Percentiles rank a stretch among this genome's conserved stretches.
Conservation (phyloP, 192 early-diverging fungal species). For the Gamsiella multidivaricata region DNA sequence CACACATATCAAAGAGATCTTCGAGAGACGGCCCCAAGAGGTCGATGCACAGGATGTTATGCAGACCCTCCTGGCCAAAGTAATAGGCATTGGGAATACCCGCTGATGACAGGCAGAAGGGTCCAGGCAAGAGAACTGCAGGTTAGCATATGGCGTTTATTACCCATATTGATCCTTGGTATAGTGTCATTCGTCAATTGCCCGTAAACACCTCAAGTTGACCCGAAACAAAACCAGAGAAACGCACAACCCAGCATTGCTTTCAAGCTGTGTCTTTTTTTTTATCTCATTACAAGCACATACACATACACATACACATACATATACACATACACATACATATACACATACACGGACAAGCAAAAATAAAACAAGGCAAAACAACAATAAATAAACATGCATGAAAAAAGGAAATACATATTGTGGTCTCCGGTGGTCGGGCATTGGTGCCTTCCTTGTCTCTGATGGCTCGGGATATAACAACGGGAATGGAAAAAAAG, state of each 20-base stretch:
- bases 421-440: too few relatives aligned
- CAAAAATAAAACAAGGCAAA: too few relatives aligned
- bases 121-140: background rate
- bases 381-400: too few relatives aligned
- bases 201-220: too few relatives aligned
- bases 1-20: conserved; percentile 96
- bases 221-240: too few relatives aligned
- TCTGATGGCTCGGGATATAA: background rate
- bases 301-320: background rate
- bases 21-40: conserved; percentile 93
- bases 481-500: too few relatives aligned
- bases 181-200: background rate
- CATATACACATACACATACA: background rate
- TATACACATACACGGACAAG: too few relatives aligned
- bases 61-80: conserved; percentile 96
- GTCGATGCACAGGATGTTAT: conserved; percentile 96
- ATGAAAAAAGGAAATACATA: too few relatives aligned
- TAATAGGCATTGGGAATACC: conserved; percentile 94
- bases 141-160: background rate
- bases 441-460: too few relatives aligned
- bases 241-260: background rate
- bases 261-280: background rate
- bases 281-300: background rate
- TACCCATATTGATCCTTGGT: background rate
- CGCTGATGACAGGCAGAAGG: too few relatives aligned